These are phyloP conservation scores for Mucor circinelloides DNA, from an alignment of 371 early-diverging fungal species.

Conservation along the genomic window DNA sequence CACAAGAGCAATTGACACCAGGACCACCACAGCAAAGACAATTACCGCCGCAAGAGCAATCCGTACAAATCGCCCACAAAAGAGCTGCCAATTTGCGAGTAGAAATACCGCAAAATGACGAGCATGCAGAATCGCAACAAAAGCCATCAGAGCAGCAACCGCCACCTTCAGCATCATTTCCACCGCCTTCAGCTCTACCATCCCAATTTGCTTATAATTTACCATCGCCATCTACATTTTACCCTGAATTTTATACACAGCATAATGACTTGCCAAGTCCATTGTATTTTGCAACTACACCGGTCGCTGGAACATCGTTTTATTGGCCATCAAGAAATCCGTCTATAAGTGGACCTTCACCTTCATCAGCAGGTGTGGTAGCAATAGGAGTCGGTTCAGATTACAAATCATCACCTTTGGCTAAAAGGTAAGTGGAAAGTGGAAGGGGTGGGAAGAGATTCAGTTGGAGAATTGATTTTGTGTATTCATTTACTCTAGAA, in stretches of 20 bases:
- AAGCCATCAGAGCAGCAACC: background rate
- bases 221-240: constrained; percentile 78
- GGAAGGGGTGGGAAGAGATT: too few relatives aligned
- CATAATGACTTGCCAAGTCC: constrained; percentile 67
- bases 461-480: too few relatives aligned
- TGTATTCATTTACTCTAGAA: background rate
- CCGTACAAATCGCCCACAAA: background rate
- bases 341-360: background rate
- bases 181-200: constrained; percentile 43
- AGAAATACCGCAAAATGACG: constrained; percentile 4
- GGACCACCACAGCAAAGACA: background rate
- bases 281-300: constrained; percentile 63
- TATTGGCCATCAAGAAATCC: constrained; percentile 56
- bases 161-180: background rate
- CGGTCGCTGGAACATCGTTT: constrained; percentile 57
- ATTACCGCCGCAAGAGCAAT: background rate
- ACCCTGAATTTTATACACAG: constrained; percentile 71
- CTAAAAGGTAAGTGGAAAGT: constrained; percentile 19
- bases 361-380: background rate
- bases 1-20: background rate
- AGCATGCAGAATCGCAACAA: background rate
- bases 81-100: constrained; percentile 18
- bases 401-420: constrained; percentile 20
- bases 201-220: constrained; percentile 77
- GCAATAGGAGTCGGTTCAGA: background rate